Percentiles rank a stretch among this genome's conserved stretches.
phyloP scores from a whole-genome alignment of 371 early-diverging fungal genomes.

The Mucor irregularis region DNA sequence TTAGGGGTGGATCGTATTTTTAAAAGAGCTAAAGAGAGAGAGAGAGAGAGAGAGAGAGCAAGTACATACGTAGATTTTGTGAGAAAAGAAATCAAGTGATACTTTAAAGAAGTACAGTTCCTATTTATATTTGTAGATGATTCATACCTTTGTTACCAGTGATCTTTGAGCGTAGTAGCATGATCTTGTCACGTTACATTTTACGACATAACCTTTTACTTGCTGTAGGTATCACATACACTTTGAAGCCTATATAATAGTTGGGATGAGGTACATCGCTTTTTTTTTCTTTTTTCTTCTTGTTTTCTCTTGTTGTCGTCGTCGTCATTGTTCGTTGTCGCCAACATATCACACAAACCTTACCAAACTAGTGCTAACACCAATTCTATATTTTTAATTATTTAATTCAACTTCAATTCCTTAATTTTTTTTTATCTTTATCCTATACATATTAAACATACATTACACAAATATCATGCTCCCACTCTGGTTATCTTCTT shows the following conservation, averaged over 20 bases:
- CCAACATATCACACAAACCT: not conserved
- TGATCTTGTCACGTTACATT: constrained; percentile 21
- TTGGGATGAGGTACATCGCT: no score
- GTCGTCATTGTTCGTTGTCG: not conserved
- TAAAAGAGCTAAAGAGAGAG: no score
- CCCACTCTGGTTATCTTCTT: constrained; percentile 24
- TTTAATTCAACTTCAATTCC: no score
- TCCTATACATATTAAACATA: not conserved
- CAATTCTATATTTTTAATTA: not conserved
- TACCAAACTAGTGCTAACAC: not conserved
- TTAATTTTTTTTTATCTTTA: not conserved
- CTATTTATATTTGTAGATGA: not conserved
- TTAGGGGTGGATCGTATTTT: no score
- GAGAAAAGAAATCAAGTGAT: not conserved
- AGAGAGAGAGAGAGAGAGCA: no score
- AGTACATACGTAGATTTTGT: not conserved
- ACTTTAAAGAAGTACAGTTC: not conserved
- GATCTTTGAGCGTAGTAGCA: not conserved
- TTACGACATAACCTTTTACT: not conserved
- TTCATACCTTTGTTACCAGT: not conserved
- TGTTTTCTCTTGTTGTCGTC: not conserved
- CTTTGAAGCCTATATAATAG: no score
- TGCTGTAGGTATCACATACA: not conserved
- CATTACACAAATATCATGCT: constrained; percentile 13
- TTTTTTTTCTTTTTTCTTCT: not conserved